phyloP scores from a whole-genome alignment of 2,329 filamentous ascomycete genomes.

The Amauroascus niger region DNA sequence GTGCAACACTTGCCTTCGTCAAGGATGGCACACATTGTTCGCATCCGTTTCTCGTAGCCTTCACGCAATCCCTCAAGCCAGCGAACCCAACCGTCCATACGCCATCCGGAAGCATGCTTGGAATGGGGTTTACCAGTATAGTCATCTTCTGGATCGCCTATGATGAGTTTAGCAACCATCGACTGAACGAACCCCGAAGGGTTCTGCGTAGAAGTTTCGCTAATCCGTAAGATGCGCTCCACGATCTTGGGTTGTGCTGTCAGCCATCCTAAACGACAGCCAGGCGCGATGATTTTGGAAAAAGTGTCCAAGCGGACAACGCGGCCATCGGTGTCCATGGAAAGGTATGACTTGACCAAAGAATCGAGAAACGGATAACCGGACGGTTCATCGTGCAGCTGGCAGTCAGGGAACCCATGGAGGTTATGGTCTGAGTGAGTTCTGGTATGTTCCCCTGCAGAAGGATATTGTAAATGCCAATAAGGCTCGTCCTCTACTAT shows the following conservation, averaged over 20 bases:
- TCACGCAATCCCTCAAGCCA: slow-evolving; percentile 81
- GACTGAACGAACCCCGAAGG: slow-evolving; percentile 84
- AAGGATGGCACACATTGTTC: slow-evolving; percentile 62
- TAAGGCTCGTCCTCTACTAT: slow-evolving; percentile 94
- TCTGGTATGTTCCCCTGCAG: slow-evolving; percentile 42
- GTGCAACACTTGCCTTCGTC: slow-evolving; percentile 58
- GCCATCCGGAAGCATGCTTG: slow-evolving; percentile 55
- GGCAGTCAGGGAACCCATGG: slow-evolving; percentile 20
- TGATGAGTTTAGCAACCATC: slow-evolving; percentile 65
- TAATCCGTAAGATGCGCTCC: slow-evolving; percentile 63
- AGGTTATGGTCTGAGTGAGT: slow-evolving; percentile 31
- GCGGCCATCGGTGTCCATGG: slow-evolving; percentile 71
- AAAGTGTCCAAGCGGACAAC: slow-evolving; percentile 89
- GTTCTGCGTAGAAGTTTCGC: slow-evolving; percentile 68
- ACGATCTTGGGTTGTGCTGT: slow-evolving; percentile 71
- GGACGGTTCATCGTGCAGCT: slow-evolving; percentile 42
- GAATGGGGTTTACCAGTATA: slow-evolving; percentile 38
- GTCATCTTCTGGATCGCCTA: slow-evolving; percentile 55
- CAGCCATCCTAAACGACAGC: slow-evolving; percentile 83
- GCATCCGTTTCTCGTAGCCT: slow-evolving; percentile 78
- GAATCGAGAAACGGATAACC: slow-evolving; percentile 70
- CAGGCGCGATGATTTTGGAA: slow-evolving; percentile 84
- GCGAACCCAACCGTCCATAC: slow-evolving; percentile 75
- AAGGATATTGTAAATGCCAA: slow-evolving; percentile 86
- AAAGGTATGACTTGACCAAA: slow-evolving; percentile 71